phyloP scores from a whole-genome alignment of 306 rosid species.

The Acacia acuminata region DNA sequence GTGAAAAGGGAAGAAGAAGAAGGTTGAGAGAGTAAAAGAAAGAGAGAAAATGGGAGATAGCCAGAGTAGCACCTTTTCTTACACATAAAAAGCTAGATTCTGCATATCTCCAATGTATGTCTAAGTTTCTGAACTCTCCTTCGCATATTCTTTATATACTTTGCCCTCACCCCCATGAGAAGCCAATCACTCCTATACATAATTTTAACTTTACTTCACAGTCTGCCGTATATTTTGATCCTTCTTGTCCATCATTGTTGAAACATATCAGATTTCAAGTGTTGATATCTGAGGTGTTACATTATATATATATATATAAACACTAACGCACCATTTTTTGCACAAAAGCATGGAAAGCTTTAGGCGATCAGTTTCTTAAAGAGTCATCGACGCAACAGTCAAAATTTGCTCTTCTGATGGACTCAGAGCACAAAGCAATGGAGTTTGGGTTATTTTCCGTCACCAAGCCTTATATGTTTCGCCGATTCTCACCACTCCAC shows the following conservation, averaged over 20 bases:
- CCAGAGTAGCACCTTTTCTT: neutral
- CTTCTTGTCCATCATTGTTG: too few species aligned
- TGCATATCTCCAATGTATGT: neutral
- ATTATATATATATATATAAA: too few species aligned
- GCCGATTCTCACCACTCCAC: too few species aligned
- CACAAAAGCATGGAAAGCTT: slow-evolving; percentile 42
- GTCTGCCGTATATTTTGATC: too few species aligned
- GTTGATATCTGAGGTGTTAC: too few species aligned
- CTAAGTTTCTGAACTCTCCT: neutral
- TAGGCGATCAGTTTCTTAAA: slow-evolving; percentile 13
- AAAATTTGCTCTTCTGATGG: slow-evolving; percentile 64
- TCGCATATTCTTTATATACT: neutral
- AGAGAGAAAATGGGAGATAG: too few species aligned
- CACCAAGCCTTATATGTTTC: slow-evolving; percentile 87
- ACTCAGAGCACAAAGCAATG: slow-evolving; percentile 80
- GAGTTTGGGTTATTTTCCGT: slow-evolving; percentile 60
- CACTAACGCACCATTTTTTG: too few species aligned
- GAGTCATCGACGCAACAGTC: slow-evolving; percentile 13
- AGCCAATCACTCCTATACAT: neutral
- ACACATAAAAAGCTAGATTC: neutral
- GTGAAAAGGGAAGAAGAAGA: too few species aligned
- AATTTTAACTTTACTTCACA: too few species aligned
- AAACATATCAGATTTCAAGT: too few species aligned
- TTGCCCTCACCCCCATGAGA: too few species aligned
- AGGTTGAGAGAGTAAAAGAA: too few species aligned